Evolutionary conservation across 2,329 filamentous ascomycete genomes (phyloP), one percentile per base, ranked within the genome.

Genomic region (Thielaviopsis populi): DNA sequence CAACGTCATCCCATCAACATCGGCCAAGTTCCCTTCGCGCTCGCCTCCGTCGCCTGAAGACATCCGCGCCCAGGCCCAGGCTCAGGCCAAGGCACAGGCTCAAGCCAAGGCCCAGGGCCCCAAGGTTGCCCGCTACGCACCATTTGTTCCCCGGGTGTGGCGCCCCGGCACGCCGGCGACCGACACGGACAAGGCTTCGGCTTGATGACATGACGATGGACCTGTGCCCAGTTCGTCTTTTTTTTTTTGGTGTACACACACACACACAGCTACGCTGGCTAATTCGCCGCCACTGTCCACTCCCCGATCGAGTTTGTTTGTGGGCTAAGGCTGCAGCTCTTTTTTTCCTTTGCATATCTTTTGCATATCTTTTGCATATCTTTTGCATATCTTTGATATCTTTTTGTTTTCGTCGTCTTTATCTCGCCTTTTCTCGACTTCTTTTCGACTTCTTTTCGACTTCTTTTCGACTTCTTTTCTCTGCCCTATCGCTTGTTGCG

Each of bases 111-210:
- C 50, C 30, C 50, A 56, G 17, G 64, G 61, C 24, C 64, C 64
- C 43, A 66, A 66, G 56, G 61, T 66, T 17, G 56, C 61, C 7
- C 61, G 64, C 11, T 63, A 63, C 59, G 64, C 56, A 40, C 46
- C 61, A 46, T 66, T 63, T 61, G 64, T 66, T 4, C 43, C 62
- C 15, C 61, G 59, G 17, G 59, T 61, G 59, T 61, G 59, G 59
- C 59, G 43, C 7, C 59, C 59, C 6, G 43, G 43, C 43, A 62
- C 46, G 15, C 33, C 60, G 43, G 60, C 48, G 27, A 62, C 46
- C 48, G 19, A 56, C 24, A 50, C 46, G 24, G 46, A 50, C 46
- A 50, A 50, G 46, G 24, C 33, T 59, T 17, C 33, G 19, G 50
- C 50, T 56, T 56, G 24, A 56, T 33, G 33, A 27, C n/a, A 13